phyloP scores from a whole-genome alignment of 2,329 filamentous ascomycete species.

The Hymenotorrendiella dingleyae region DNA sequence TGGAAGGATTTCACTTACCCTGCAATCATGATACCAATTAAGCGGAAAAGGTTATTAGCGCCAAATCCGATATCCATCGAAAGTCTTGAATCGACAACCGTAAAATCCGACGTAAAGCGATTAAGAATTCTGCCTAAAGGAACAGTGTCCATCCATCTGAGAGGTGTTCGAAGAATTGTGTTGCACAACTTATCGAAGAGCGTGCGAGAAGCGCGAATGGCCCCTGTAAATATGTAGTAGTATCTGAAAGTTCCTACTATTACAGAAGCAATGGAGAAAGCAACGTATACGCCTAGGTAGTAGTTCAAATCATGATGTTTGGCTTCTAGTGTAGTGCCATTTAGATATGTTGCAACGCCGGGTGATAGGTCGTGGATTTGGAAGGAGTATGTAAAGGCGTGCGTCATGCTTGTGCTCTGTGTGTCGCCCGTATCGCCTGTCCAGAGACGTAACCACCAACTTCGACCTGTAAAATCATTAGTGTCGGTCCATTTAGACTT shows the following conservation, averaged over 20 bases:
- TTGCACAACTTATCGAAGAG: conserved; percentile 64
- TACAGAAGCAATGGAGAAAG: conserved; percentile 50
- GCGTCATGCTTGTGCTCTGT: conserved; percentile 20
- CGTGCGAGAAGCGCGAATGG: conserved; percentile 60
- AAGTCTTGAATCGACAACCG: conserved; percentile 63
- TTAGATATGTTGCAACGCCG: not conserved
- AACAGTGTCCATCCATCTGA: conserved; percentile 77
- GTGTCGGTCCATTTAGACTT: not conserved
- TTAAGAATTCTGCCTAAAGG: conserved; percentile 73
- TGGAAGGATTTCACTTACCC: conserved; percentile 34
- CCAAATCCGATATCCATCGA: conserved; percentile 58
- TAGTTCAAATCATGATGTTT: conserved; percentile 42
- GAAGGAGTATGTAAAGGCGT: conserved; percentile 36
- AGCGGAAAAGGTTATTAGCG: conserved; percentile 51
- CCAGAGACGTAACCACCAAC: conserved; percentile 62
- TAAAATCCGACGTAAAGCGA: conserved; percentile 73
- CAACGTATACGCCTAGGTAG: conserved; percentile 64
- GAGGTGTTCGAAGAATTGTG: conserved; percentile 62
- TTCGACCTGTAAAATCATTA: conserved; percentile 37
- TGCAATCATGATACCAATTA: conserved; percentile 62
- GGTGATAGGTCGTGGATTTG: conserved; percentile 38
- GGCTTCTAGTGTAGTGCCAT: not conserved
- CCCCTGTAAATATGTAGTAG: conserved; percentile 57
- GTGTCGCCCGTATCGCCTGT: conserved; percentile 43
- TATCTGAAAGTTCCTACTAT: conserved; percentile 57